A percentile compares a stretch with the other conserved stretches of the same genome.
Conservation (phyloP, 768 basidiomycete genomes). For the Termitomyces sp. region DNA sequence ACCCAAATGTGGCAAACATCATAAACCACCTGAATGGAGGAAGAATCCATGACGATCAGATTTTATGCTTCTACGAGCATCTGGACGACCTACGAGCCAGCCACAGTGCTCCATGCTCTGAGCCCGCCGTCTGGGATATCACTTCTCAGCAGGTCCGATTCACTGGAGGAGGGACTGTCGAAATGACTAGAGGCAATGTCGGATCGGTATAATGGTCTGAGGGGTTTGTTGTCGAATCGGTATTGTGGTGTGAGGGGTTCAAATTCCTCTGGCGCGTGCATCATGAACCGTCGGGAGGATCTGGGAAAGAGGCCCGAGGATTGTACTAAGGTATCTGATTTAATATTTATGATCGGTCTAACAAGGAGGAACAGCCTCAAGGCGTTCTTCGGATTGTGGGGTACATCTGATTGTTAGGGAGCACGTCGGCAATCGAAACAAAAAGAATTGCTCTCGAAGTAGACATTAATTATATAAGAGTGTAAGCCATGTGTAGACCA, state of each 20-base stretch:
- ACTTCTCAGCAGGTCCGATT: background rate
- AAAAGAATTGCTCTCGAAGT: too few species aligned
- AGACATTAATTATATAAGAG: too few species aligned
- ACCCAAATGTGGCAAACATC: slow-evolving; percentile 15
- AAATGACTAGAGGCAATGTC: too few species aligned
- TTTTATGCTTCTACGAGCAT: background rate
- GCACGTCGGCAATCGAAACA: background rate
- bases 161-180: background rate
- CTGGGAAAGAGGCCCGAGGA: background rate
- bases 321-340: background rate
- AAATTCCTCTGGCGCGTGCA: background rate
- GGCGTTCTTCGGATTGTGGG: background rate
- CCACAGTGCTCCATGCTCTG: slow-evolving; percentile 11
- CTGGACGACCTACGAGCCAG: slow-evolving; percentile 8
- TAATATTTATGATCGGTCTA: background rate
- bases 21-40: slow-evolving; percentile 10
- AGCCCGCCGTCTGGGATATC: slow-evolving; percentile 9
- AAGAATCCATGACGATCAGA: background rate
- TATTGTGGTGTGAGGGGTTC: background rate
- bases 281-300: background rate
- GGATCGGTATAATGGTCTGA: too few species aligned
- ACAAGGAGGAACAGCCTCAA: background rate
- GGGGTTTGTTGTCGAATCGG: too few species aligned
- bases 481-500: too few species aligned
- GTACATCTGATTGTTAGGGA: background rate